Percentiles rank a stretch among this genome's conserved stretches.
These are phyloP conservation scores for Solanum boliviense DNA, from an alignment of 257 asterid genomes.

Conservation along the genomic window DNA sequence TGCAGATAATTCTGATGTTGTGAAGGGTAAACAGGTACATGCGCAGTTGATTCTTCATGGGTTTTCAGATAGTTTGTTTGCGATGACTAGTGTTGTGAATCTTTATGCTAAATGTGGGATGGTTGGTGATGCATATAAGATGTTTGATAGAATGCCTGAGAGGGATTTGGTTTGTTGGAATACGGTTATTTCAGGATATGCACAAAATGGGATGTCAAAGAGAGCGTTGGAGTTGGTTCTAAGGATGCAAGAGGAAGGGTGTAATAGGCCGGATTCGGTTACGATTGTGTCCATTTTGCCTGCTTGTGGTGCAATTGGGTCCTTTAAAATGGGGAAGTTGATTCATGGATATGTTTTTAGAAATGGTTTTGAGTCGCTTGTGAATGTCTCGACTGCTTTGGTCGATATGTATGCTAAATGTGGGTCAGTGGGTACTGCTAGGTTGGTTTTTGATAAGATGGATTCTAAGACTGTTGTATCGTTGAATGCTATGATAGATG, in stretches of 20 bases:
- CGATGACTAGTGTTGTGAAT: constrained; percentile 55
- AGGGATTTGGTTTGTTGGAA: constrained; percentile 88
- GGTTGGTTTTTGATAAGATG: constrained; percentile 57
- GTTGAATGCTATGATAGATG: constrained; percentile 88
- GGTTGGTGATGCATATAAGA: constrained; percentile 53
- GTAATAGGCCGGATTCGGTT: constrained; percentile 47
- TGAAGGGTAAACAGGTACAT: constrained; percentile 64
- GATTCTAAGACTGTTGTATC: constrained; percentile 57
- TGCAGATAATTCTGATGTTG: constrained; percentile 39
- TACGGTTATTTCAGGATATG: constrained; percentile 57
- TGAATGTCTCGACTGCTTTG: constrained; percentile 66
- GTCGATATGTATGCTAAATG: constrained; percentile 89
- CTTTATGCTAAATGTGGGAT: constrained; percentile 63
- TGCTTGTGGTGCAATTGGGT: constrained; percentile 42
- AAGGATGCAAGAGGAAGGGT: constrained; percentile 49
- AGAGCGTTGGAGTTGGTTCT: constrained; percentile 45
- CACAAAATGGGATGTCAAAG: constrained; percentile 63
- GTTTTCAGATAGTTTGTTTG: constrained; percentile 35
- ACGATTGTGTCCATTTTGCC: constrained; percentile 75
- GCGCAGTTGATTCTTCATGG: constrained; percentile 63
- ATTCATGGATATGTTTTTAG: constrained; percentile 56
- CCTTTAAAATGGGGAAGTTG: constrained; percentile 39
- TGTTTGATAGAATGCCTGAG: constrained; percentile 82
- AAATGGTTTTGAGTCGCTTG: constrained; percentile 39
- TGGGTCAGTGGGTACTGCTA: constrained; percentile 34